phyloP scores from a whole-genome alignment of 148 eudicot species.

The Diospyros kaki region DNA sequence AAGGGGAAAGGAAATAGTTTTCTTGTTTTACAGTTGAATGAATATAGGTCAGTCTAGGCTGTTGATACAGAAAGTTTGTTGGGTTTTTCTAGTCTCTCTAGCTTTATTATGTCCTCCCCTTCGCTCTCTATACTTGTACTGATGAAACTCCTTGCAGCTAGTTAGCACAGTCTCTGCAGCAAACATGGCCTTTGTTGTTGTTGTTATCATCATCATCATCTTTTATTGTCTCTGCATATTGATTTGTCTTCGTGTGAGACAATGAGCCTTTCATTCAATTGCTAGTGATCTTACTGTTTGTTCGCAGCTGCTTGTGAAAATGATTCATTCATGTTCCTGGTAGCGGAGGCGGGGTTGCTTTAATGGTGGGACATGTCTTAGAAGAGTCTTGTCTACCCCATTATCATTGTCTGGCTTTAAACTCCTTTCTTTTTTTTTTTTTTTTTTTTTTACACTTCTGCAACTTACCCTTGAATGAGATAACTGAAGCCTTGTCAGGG shows the following conservation, averaged over 20 bases:
- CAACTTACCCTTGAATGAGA: background rate
- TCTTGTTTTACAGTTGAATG: conserved; percentile 10
- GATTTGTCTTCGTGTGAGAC: no score
- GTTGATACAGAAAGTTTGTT: conserved; percentile 17
- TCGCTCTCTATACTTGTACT: conserved; percentile 26
- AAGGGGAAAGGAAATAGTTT: conserved; percentile 9
- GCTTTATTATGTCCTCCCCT: conserved; percentile 15
- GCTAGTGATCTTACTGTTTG: no score
- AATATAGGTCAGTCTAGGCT: conserved; percentile 8
- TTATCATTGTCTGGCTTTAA: no score
- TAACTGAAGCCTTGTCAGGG: conserved; percentile 7
- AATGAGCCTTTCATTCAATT: no score
- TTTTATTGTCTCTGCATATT: conserved; percentile 1
- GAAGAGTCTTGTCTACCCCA: no score
- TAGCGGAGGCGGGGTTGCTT: no score
- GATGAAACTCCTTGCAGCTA: conserved; percentile 22
- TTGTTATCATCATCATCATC: background rate
- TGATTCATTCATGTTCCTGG: no score
- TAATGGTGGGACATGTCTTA: no score
- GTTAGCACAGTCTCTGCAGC: conserved; percentile 6
- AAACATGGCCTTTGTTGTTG: no score
- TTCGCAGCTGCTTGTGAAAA: no score
- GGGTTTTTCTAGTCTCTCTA: conserved; percentile 1
- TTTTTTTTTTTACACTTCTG: no score
- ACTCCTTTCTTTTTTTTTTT: no score